Percentiles rank a stretch among this genome's conserved stretches.
Evolutionary conservation across 371 early-diverging fungal genomes (phyloP).

Genomic region (Mucor lusitanicus): DNA sequence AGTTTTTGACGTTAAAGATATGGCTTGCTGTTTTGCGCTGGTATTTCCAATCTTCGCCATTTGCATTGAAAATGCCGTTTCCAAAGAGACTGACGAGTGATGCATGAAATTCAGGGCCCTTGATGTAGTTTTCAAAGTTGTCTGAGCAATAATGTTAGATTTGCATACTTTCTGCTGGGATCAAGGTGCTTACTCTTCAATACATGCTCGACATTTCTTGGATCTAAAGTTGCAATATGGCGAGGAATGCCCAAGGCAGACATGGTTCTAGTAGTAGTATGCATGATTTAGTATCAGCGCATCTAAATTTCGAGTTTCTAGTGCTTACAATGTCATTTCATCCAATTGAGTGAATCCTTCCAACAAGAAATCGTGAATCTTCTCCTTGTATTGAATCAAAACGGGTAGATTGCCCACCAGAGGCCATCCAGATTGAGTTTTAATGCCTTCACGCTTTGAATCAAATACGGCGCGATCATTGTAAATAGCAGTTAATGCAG

Average conservation of each 20-base stretch:
- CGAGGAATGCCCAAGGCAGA: constrained; percentile 20
- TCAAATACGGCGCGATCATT: constrained; percentile 28
- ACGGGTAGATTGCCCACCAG: constrained; percentile 22
- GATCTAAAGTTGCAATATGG: constrained; percentile 27
- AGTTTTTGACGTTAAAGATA: constrained; percentile 56
- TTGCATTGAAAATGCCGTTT: constrained; percentile 42
- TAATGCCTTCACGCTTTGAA: constrained; percentile 11
- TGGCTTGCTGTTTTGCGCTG: constrained; percentile 47
- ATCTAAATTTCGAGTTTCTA: neutral
- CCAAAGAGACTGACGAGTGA: constrained; percentile 27
- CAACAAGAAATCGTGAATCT: constrained; percentile 25
- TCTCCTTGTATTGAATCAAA: constrained; percentile 11
- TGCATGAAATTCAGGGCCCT: constrained; percentile 30
- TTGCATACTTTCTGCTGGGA: no score
- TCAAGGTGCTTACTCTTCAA: constrained; percentile 24
- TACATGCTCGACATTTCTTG: constrained; percentile 32
- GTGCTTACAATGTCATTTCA: constrained; percentile 21
- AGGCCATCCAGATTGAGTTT: constrained; percentile 22
- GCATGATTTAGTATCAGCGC: neutral
- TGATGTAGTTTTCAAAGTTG: constrained; percentile 36
- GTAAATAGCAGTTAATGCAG: constrained; percentile 25
- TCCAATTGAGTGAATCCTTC: constrained; percentile 20
- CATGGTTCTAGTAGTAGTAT: constrained; percentile 1
- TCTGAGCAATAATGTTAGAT: constrained; percentile 3
- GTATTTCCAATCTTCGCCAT: constrained; percentile 43